Percentiles rank a stretch among this genome's conserved stretches.
Conservation (phyloP, 1,139 yeast genomes). For the Protomyces pachydermus region DNA sequence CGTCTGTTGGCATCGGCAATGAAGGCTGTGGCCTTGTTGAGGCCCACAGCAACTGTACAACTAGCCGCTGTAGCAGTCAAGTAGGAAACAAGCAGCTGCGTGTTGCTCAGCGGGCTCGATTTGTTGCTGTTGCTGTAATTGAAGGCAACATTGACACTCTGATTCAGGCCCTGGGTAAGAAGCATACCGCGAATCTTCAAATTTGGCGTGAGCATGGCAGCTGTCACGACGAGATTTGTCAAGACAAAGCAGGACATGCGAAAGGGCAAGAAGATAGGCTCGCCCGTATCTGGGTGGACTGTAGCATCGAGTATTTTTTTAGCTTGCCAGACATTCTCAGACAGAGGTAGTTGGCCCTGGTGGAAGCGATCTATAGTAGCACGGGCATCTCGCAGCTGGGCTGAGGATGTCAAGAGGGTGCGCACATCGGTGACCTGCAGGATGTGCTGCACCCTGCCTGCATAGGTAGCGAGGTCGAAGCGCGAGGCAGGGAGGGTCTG, state of each 20-base stretch:
- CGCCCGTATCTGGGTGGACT: slow-evolving; percentile 59
- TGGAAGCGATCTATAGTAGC: slow-evolving; percentile 63
- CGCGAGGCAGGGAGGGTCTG: slow-evolving; percentile 35
- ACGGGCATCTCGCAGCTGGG: slow-evolving; percentile 62
- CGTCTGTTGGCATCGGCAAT: slow-evolving; percentile 47
- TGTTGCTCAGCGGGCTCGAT: slow-evolving; percentile 78
- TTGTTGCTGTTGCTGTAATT: slow-evolving; percentile 95
- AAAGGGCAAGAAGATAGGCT: slow-evolving; percentile 83
- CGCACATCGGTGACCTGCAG: slow-evolving; percentile 36
- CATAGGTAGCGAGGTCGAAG: slow-evolving; percentile 72
- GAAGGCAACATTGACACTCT: slow-evolving; percentile 90
- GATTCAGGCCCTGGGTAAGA: slow-evolving; percentile 97
- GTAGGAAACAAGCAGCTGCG: slow-evolving; percentile 72
- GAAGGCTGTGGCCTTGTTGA: slow-evolving; percentile 80
- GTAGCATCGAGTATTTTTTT: slow-evolving; percentile 48
- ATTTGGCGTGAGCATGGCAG: slow-evolving; percentile 95
- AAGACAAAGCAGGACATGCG: slow-evolving; percentile 95
- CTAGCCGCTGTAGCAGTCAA: slow-evolving; percentile 88
- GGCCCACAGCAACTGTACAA: slow-evolving; percentile 89
- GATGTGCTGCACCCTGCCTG: slow-evolving; percentile 71
- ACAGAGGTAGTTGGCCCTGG: slow-evolving; percentile 52
- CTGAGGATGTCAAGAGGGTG: slow-evolving; percentile 68
- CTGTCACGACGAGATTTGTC: slow-evolving; percentile 88
- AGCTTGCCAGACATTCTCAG: slow-evolving; percentile 84
- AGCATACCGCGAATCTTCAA: slow-evolving; percentile 83